phyloP scores from a whole-genome alignment of 1,139 yeast genomes.

The Hansenula sp. region DNA sequence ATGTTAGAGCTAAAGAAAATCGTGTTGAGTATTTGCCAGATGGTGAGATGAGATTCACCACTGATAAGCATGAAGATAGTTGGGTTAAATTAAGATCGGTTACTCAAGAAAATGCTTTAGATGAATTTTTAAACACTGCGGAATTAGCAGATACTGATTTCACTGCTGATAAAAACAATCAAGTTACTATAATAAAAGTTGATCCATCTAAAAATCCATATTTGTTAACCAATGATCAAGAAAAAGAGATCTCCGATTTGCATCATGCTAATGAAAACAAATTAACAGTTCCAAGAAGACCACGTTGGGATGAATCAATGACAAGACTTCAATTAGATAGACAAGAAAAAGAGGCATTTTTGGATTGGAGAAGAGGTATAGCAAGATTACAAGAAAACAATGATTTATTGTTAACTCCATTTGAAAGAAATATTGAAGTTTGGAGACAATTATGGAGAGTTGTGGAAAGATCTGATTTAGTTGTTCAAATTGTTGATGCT shows the following conservation, averaged over 20 bases:
- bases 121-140: slow-evolving; percentile 92
- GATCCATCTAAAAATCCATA: slow-evolving; percentile 53
- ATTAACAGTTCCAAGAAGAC: slow-evolving; percentile 93
- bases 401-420: slow-evolving; percentile 89
- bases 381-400: slow-evolving; percentile 78
- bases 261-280: slow-evolving; percentile 76
- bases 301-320: slow-evolving; percentile 73
- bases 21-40: slow-evolving; percentile 71
- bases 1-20: slow-evolving; percentile 68
- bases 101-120: slow-evolving; percentile 91
- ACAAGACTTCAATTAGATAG: slow-evolving; percentile 78
- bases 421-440: slow-evolving; percentile 94
- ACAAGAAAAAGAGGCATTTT: slow-evolving; percentile 84
- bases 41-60: slow-evolving; percentile 81
- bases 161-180: slow-evolving; percentile 83
- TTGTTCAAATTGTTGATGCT: slow-evolving; percentile 98
- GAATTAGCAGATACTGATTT: slow-evolving; percentile 95
- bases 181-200: slow-evolving; percentile 78
- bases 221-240: slow-evolving; percentile 65
- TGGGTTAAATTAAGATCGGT: slow-evolving; percentile 93
- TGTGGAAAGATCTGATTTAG: slow-evolving; percentile 88
- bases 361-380: slow-evolving; percentile 89
- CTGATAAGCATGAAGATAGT: slow-evolving; percentile 77
- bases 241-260: slow-evolving; percentile 53
- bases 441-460: slow-evolving; percentile 99